Percentiles rank a stretch among this genome's conserved stretches.
Conservation (phyloP, 78 protist genomes). For the Dictyostelium capitatum region DNA sequence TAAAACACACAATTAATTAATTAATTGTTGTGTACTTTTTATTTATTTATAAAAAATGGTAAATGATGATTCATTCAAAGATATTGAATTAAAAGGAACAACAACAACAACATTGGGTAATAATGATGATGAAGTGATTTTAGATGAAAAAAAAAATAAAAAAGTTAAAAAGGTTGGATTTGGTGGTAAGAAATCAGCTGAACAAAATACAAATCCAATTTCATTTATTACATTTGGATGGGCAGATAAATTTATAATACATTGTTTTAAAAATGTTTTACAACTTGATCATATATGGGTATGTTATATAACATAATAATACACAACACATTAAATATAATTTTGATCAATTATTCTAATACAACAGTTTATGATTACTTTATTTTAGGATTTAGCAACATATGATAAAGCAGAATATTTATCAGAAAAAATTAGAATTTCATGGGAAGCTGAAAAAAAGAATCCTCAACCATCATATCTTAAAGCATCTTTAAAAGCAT, state of each 20-base stretch:
- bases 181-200: conserved; percentile 34
- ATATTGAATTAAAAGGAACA: no score
- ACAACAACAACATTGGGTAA: no score
- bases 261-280: conserved; percentile 60
- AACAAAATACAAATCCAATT: conserved; percentile 35
- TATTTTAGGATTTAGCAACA: conserved; percentile 64
- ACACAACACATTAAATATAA: no score
- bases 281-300: background rate
- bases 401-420: conserved; percentile 39
- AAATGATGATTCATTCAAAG: no score
- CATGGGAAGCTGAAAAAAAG: conserved; percentile 35
- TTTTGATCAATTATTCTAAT: no score
- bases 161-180: conserved; percentile 23
- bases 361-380: no score
- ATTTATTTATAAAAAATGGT: no score
- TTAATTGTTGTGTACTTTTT: no score
- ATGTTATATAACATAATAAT: no score
- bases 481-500: conserved; percentile 58
- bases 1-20: no score
- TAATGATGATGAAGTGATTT: no score
- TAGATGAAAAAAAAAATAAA: background rate
- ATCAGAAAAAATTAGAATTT: background rate
- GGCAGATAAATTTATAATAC: conserved; percentile 59
- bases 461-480: conserved; percentile 51
- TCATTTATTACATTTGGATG: conserved; percentile 34